Percentiles rank a stretch among this genome's conserved stretches.
Evolutionary conservation across 805 yeast genomes (phyloP).

Genomic region (Ogataea henricii): DNA sequence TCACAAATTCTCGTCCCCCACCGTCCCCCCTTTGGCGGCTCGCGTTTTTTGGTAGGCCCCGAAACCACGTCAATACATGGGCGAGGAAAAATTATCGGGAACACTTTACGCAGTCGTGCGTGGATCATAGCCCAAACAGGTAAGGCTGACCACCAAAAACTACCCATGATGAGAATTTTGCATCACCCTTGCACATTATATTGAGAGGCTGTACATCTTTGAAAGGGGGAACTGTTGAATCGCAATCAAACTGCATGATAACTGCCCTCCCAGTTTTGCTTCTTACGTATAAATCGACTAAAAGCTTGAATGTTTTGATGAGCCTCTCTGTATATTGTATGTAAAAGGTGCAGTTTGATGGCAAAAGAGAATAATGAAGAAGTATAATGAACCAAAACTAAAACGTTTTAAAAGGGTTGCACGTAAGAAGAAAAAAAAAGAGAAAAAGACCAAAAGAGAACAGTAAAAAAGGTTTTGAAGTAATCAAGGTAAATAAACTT

Average conservation of each 20-base stretch:
- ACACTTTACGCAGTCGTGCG: not conserved
- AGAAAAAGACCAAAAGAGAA: not conserved
- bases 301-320: no score
- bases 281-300: not conserved
- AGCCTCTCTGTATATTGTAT: not conserved
- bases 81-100: not conserved
- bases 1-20: no score
- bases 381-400: slow-evolving; percentile 2
- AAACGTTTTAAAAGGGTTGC: not conserved
- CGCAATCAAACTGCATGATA: no score
- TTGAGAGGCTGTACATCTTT: no score
- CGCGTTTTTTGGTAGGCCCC: not conserved
- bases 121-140: not conserved
- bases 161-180: no score
- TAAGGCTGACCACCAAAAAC: not conserved
- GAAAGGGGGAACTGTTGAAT: no score
- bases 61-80: slow-evolving; percentile 2
- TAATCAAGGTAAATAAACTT: slow-evolving; percentile 1
- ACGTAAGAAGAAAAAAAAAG: not conserved
- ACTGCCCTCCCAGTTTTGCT: not conserved
- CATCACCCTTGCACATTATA: no score
- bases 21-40: not conserved
- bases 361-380: slow-evolving; percentile 1
- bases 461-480: not conserved
- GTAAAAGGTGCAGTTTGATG: slow-evolving; percentile 1